Evolutionary conservation across 306 rosid genomes (phyloP).

Genomic region (Acacia confusa): DNA sequence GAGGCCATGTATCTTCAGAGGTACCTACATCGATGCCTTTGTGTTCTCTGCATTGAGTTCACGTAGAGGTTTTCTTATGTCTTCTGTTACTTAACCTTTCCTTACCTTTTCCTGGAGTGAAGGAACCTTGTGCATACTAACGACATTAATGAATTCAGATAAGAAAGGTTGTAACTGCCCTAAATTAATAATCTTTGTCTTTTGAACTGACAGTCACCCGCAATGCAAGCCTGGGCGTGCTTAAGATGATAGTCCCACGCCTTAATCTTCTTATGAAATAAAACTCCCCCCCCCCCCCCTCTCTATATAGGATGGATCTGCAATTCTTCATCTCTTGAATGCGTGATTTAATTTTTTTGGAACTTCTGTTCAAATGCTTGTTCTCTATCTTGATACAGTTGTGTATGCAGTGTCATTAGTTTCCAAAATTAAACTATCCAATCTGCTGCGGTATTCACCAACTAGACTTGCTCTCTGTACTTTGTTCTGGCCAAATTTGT

Average conservation of each 20-base stretch:
- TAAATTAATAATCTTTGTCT: background rate
- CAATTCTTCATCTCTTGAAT: background rate
- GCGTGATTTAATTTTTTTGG: background rate
- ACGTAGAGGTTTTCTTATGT: background rate
- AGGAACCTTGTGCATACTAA: background rate
- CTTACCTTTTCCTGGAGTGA: background rate
- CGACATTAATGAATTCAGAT: background rate
- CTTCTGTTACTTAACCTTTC: background rate
- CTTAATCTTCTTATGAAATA: background rate
- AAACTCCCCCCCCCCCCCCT: too few species aligned
- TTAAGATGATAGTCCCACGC: background rate
- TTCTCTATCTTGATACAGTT: background rate
- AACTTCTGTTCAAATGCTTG: background rate
- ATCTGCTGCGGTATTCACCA: background rate
- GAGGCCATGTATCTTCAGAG: conserved; percentile 81
- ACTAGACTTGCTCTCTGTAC: background rate
- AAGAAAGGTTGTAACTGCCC: background rate
- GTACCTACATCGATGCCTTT: conserved; percentile 21
- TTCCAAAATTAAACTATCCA: background rate
- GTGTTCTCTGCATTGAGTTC: background rate
- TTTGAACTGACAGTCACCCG: background rate
- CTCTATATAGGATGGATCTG: background rate
- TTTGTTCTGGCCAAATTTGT: background rate
- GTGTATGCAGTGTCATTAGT: background rate
- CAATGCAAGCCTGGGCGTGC: background rate